Base-by-base conservation (phyloP, 83 land plant species). In the Picea mariana region DNA sequence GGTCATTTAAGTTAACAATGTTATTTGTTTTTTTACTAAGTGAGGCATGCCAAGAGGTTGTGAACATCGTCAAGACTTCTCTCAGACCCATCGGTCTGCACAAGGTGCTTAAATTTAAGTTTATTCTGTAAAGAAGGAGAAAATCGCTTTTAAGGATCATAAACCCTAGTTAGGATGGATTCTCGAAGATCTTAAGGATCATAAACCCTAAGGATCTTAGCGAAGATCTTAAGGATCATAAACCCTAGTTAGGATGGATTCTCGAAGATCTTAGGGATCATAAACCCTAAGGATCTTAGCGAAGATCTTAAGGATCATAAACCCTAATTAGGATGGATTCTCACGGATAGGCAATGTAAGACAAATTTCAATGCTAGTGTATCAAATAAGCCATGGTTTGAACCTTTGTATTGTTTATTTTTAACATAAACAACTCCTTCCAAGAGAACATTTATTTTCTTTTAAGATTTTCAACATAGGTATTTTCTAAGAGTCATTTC, bases 31-130 rank as follows among this genome's bases (percentile, higher is more conserved):
- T 6, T 21, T 7, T 16, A n/a, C 20, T 77, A 87, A 95, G 99
- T 95, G 13, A 86, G 81, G 98, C 95, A 2, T 95, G 99, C 84
- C 95, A 91, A 79, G 98, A 96, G 34, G 91, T 95, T 65, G 95
- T 95, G 13, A 93, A 95, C 82, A 95, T 95, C 76, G 95, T 97
- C 6, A 95, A 95, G 87, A 88, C 93, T 40, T 95, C 98, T 0
- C 91, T 97, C 12, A 96, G 99, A 6, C 98, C 99, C 31, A 95
- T 95, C 24, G 97, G 95, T 13, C 94, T 95, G n/a, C 95, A 95
- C 77, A 97, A 95, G 97, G 98, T 49, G 11, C 11, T 0, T 49
- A 49, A 49, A 49, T 0, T 49, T 49, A 49, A 1, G 52, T 9
- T 49, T 49, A 49, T 49, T 49, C 0, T 49, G 52, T 49, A 49